phyloP scores from a whole-genome alignment of 352 stramenopile genomes.

The Stramenopiles sp. region DNA sequence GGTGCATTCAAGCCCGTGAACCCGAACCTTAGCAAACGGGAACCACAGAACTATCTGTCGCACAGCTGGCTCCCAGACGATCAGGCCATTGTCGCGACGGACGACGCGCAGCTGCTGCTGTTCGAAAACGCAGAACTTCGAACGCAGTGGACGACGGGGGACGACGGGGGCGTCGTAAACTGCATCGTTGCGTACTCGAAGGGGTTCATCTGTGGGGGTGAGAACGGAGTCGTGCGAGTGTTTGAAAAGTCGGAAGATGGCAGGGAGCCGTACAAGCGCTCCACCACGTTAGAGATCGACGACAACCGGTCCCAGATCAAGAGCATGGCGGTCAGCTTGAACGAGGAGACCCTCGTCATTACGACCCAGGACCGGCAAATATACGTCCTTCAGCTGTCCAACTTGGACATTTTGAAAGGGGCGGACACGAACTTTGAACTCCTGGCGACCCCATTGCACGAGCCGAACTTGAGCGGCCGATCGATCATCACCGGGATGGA shows the following conservation, averaged over 20 bases:
- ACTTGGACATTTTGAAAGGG: constrained; percentile 69
- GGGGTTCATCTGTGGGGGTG: constrained; percentile 46
- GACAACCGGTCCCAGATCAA: constrained; percentile 31
- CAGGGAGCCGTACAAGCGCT: background rate
- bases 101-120: constrained; percentile 52
- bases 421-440: constrained; percentile 78
- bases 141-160: constrained; percentile 32
- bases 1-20: constrained; percentile 37
- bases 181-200: constrained; percentile 43
- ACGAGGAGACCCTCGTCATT: constrained; percentile 44
- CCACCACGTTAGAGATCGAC: constrained; percentile 18
- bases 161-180: constrained; percentile 31
- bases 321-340: constrained; percentile 43
- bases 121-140: constrained; percentile 72
- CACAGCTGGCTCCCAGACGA: constrained; percentile 69
- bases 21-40: constrained; percentile 37
- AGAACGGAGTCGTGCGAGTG: constrained; percentile 41
- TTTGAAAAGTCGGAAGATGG: constrained; percentile 35
- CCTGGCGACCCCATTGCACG: constrained; percentile 61
- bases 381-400: constrained; percentile 65
- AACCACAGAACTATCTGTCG: constrained; percentile 47
- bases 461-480: constrained; percentile 23
- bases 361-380: constrained; percentile 36
- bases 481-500: constrained; percentile 62
- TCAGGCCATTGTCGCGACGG: constrained; percentile 55